Evolutionary conservation across 2,329 filamentous ascomycete species (phyloP).

Genomic region (Coleophoma crateriformis): DNA sequence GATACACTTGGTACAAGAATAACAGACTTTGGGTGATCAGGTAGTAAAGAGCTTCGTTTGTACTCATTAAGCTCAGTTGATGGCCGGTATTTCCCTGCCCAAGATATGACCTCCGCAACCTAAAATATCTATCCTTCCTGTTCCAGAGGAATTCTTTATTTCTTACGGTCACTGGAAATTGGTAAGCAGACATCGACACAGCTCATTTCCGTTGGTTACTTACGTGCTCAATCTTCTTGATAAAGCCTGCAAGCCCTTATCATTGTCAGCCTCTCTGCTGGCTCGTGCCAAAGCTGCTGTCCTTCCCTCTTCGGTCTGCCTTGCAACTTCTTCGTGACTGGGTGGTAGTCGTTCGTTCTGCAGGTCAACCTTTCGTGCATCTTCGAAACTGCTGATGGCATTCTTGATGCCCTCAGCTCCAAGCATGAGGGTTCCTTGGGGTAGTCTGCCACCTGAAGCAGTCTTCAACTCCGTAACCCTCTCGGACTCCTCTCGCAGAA

Average conservation of each 20-base stretch:
- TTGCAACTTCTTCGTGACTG: constrained; percentile 83
- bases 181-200: constrained; percentile 1
- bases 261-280: constrained; percentile 83
- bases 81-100: not conserved
- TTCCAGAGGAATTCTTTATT: not conserved
- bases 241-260: constrained; percentile 78
- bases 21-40: not conserved
- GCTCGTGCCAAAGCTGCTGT: constrained; percentile 82
- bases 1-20: not conserved
- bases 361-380: constrained; percentile 91
- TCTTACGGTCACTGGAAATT: constrained; percentile 17
- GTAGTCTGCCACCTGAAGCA: constrained; percentile 84
- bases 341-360: constrained; percentile 95
- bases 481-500: constrained; percentile 94
- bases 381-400: constrained; percentile 93
- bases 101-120: not conserved
- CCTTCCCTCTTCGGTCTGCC: constrained; percentile 75
- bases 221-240: constrained; percentile 95
- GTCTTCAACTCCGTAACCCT: constrained; percentile 97
- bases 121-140: not conserved
- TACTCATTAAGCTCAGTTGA: not conserved
- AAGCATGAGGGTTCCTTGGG: constrained; percentile 94
- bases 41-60: not conserved
- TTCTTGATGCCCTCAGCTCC: constrained; percentile 98
- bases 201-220: constrained; percentile 35